Evolutionary conservation across 2,329 filamentous ascomycete genomes (phyloP).

Genomic region (Geosmithia morbida): DNA sequence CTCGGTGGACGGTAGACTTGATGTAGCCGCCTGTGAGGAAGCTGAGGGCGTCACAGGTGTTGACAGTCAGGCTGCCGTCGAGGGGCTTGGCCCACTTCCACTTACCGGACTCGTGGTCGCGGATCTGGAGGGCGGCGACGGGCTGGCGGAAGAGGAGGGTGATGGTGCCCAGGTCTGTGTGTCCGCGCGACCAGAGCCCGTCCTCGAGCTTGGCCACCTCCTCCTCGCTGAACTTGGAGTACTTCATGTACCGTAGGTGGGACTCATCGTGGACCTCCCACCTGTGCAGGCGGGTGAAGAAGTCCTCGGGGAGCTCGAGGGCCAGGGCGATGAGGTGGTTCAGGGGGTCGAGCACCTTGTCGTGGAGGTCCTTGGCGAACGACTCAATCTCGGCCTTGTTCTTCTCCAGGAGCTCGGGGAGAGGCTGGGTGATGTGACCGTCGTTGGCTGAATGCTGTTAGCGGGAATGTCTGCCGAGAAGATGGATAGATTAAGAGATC

Average conservation of each 20-base stretch:
- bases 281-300: conserved; percentile 31
- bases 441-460: conserved; percentile 10
- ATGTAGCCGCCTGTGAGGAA: conserved; percentile 32
- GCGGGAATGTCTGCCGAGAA: background rate
- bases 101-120: conserved; percentile 24
- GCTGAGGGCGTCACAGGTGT: conserved; percentile 32
- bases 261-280: conserved; percentile 45
- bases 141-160: conserved; percentile 45
- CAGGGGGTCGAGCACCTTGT: conserved; percentile 40
- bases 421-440: conserved; percentile 14
- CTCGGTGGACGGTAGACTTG: conserved; percentile 25
- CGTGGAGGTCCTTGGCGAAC: conserved; percentile 36
- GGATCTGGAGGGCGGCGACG: conserved; percentile 40
- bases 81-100: conserved; percentile 37
- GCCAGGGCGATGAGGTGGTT: conserved; percentile 46
- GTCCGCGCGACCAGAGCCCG: conserved; percentile 29
- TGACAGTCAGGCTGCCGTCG: conserved; percentile 34
- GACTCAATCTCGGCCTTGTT: conserved; percentile 39
- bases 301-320: conserved; percentile 46
- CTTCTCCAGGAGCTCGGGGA: conserved; percentile 28
- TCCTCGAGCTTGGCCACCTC: conserved; percentile 27
- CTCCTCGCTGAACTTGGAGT: conserved; percentile 31
- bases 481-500: too few relatives aligned
- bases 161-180: conserved; percentile 41
- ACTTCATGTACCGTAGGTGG: conserved; percentile 50